These are phyloP conservation scores for Stagonosporopsis rhizophila DNA, from an alignment of 2,329 filamentous ascomycete genomes.

Conservation along the genomic window DNA sequence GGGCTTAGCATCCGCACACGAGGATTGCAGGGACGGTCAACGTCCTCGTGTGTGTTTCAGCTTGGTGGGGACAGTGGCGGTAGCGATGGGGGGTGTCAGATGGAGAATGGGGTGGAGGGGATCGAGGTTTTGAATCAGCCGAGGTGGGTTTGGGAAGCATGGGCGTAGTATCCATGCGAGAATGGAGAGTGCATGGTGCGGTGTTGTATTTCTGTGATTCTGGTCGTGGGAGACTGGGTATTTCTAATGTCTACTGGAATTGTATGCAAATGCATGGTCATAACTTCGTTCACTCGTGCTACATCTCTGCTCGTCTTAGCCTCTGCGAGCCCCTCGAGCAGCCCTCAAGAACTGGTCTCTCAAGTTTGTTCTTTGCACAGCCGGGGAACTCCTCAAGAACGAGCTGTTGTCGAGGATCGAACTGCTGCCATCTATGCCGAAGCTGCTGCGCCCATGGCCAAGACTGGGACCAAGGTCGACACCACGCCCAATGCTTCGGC, in stretches of 20 bases:
- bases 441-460: constrained; percentile 37
- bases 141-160: neutral
- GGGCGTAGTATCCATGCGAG: neutral
- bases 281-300: constrained; percentile 14
- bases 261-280: constrained; percentile 9
- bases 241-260: neutral
- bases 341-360: constrained; percentile 40
- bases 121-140: neutral
- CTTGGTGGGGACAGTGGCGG: neutral
- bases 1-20: neutral
- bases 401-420: constrained; percentile 48
- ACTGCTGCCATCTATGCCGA: constrained; percentile 46
- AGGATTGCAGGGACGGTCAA: neutral
- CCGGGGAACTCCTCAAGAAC: constrained; percentile 44
- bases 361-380: constrained; percentile 37
- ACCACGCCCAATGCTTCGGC: constrained; percentile 8
- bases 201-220: neutral
- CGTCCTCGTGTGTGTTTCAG: neutral
- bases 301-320: constrained; percentile 8
- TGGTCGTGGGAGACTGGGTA: neutral
- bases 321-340: constrained; percentile 25
- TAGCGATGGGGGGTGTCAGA: neutral
- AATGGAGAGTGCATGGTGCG: neutral
- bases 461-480: constrained; percentile 32
- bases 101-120: neutral